Conservation (phyloP, 108 stramenopile species). For the Epipyxis sp. region DNA sequence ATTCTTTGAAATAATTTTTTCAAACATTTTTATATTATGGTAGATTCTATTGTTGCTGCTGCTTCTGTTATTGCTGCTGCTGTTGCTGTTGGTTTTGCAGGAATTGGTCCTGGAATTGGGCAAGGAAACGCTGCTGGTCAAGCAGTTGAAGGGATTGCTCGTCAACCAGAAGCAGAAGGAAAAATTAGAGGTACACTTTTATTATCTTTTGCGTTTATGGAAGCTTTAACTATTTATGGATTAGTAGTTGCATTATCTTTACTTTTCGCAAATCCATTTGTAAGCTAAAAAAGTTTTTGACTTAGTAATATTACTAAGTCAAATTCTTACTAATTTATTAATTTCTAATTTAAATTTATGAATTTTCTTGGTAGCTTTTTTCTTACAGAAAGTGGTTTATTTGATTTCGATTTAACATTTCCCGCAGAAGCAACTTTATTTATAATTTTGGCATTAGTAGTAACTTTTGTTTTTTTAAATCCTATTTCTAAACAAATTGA, state of each 20-base stretch:
- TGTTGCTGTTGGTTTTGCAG: conserved; percentile 4
- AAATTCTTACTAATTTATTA: no score
- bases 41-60: conserved; percentile 1
- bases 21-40: conserved; percentile 1
- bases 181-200: conserved; percentile 13
- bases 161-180: conserved; percentile 2
- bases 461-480: not conserved
- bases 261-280: not conserved
- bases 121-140: not conserved
- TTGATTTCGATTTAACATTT: conserved; percentile 29
- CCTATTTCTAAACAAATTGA: conserved; percentile 29
- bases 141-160: no score
- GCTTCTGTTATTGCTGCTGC: conserved; percentile 4
- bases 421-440: conserved; percentile 4
- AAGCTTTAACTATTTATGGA: conserved; percentile 17
- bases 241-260: conserved; percentile 1
- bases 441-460: conserved; percentile 1
- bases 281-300: no score
- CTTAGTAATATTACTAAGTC: no score
- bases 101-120: not conserved
- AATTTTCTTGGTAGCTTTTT: not conserved
- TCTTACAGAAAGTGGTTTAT: conserved; percentile 9
- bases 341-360: conserved; percentile 17
- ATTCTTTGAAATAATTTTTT: not conserved
- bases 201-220: conserved; percentile 1